Base-by-base conservation (phyloP, 139 green algal genomes). In the Nannochloris sp. region DNA sequence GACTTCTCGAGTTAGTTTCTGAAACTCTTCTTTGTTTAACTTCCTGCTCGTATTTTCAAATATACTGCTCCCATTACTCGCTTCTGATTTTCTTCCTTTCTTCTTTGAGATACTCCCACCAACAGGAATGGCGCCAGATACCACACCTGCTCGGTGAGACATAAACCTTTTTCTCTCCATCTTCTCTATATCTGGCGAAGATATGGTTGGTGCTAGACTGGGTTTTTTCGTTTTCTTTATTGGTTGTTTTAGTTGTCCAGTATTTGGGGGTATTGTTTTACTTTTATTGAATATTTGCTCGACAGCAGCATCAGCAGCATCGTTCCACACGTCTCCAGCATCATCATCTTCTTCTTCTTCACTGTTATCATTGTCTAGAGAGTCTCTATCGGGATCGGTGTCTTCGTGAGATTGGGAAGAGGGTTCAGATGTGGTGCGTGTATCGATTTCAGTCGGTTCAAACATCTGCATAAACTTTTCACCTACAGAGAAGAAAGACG, bases 151-250 rank as follows among this genome's bases (percentile, higher is more conserved):
- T 60, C 87, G 87, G 38, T 57, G 54, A 15, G 81, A 86, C 81
- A 88, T 85, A 54, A 88, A 88, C 3, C 67, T 54, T 58, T 78
- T 86, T 30, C 78, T 73, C 39, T 85, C 78, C 25, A 60, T 56
- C 44, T 61, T 55, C 35, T 63, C 4, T n/a, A n/a, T n/a, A 24
- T 60, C 47, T 8, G 58, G 19, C 25, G 38, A 37, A 6, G 10
- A 6, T 27, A 34, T 2, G 76, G 39, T 7, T 72, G 65, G 51
- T 67, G 62, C 19, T 48, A 32, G 6, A 14, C 19, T n/a, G 0
- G 24, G 45, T 5, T 0, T 72, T 9, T 24, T 38, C n/a, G n/a
- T n/a, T n/a, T n/a, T n/a, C n/a, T n/a, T n/a, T n/a, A n/a, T n/a
- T n/a, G n/a, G n/a, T n/a, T n/a, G n/a, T n/a, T n/a, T n/a, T n/a